Evolutionary conservation across 345 rosid species (phyloP).

Genomic region (Corymbia maculata): DNA sequence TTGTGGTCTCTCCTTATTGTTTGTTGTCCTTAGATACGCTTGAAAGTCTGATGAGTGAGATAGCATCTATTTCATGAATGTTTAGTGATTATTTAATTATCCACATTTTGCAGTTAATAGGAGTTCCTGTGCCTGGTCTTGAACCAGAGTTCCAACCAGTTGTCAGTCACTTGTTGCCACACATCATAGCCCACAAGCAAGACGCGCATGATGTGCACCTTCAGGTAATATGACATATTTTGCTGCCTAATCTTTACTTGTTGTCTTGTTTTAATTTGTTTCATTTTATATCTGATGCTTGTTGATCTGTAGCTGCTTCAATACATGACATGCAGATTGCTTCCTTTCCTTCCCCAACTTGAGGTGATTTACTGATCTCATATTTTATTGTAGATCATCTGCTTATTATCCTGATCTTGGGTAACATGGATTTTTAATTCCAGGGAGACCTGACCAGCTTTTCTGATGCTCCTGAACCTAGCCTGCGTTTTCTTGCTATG

Average conservation of each 20-base stretch:
- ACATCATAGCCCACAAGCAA: conserved; percentile 60
- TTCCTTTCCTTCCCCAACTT: conserved; percentile 70
- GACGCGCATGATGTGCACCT: conserved; percentile 72
- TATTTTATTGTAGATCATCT: background rate
- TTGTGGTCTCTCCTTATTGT: background rate
- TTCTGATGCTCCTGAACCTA: conserved; percentile 49
- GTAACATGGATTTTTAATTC: background rate
- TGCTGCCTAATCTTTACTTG: background rate
- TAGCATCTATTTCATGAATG: background rate
- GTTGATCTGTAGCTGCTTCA: conserved; percentile 62
- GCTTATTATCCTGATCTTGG: background rate
- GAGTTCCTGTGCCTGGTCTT: conserved; percentile 60
- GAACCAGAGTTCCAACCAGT: conserved; percentile 85
- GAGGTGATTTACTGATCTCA: conserved; percentile 38
- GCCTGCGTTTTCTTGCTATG: conserved; percentile 60
- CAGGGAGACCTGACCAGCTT: conserved; percentile 60
- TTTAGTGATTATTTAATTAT: background rate
- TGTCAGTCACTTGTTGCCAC: conserved; percentile 64
- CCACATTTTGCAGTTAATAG: conserved; percentile 49
- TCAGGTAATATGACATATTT: conserved; percentile 34
- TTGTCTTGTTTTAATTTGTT: background rate
- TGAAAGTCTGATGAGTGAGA: background rate
- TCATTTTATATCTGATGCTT: conserved; percentile 27
- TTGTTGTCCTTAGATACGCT: background rate
- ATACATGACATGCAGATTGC: conserved; percentile 65